Percentiles rank a stretch among this genome's conserved stretches.
phyloP scores from a whole-genome alignment of 176 grass and related monocot species.

The Ensete glaucum region DNA sequence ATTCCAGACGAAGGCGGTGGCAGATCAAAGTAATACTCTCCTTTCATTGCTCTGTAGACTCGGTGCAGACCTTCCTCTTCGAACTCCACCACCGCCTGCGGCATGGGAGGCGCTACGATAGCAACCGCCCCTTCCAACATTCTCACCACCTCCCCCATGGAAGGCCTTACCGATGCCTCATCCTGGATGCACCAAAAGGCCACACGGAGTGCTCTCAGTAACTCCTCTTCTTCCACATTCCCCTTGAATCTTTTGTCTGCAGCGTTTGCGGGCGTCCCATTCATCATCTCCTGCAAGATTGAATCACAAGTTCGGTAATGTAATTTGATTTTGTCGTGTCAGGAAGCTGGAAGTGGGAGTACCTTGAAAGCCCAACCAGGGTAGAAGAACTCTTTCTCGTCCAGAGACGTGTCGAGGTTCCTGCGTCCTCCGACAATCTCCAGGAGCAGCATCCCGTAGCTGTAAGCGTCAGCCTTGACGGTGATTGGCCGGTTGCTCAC shows the following conservation, averaged over 20 bases:
- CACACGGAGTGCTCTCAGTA: background rate
- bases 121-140: slow-evolving; percentile 8
- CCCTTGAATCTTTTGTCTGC: background rate
- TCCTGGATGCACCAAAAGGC: slow-evolving; percentile 17
- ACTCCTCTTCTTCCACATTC: background rate
- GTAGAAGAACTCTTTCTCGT: slow-evolving; percentile 16
- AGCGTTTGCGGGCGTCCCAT: background rate
- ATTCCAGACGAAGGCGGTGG: background rate
- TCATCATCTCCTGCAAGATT: background rate
- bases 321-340: too few relatives aligned
- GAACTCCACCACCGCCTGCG: slow-evolving; percentile 4
- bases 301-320: too few relatives aligned
- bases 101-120: slow-evolving; percentile 2
- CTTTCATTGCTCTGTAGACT: slow-evolving; percentile 6
- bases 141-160: slow-evolving; percentile 15
- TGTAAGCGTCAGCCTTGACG: slow-evolving; percentile 8
- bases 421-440: slow-evolving; percentile 15
- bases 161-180: slow-evolving; percentile 3
- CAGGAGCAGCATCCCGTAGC: slow-evolving; percentile 13
- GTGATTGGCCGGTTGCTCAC: slow-evolving; percentile 16
- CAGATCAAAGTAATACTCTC: background rate
- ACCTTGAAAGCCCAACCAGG: slow-evolving; percentile 19
- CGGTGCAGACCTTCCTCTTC: slow-evolving; percentile 1
- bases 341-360: too few relatives aligned
- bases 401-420: slow-evolving; percentile 2